Percentiles rank a stretch among this genome's conserved stretches.
phyloP scores from a whole-genome alignment of 345 rosid genomes.

The Eutrema heterophyllum region DNA sequence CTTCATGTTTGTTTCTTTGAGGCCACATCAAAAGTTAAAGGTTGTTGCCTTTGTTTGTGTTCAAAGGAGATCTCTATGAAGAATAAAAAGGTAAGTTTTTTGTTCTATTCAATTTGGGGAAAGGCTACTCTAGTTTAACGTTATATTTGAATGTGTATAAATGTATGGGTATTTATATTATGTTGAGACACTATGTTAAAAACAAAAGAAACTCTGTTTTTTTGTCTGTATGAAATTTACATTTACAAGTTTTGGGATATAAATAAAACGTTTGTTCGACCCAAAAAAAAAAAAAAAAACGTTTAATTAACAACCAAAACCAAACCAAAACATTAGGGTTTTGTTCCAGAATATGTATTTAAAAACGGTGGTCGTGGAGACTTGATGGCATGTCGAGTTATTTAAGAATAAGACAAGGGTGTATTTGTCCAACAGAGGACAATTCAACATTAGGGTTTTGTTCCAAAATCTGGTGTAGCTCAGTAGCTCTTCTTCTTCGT shows the following conservation, averaged over 20 bases:
- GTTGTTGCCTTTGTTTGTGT: not conserved
- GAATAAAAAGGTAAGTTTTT: not conserved
- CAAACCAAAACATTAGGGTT: no score
- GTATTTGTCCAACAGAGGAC: not conserved
- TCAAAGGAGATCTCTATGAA: constrained; percentile 5
- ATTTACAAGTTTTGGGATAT: not conserved
- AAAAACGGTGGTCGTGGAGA: not conserved
- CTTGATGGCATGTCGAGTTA: not conserved
- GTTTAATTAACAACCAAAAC: no score
- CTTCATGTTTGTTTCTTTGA: not conserved
- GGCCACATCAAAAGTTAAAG: not conserved
- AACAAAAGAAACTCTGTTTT: not conserved
- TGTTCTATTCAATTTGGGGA: not conserved
- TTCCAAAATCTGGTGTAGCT: not conserved
- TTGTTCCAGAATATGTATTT: no score
- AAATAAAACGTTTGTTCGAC: not conserved
- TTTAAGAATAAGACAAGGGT: not conserved
- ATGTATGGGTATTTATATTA: not conserved
- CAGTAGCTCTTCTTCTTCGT: not conserved
- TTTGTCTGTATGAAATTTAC: not conserved
- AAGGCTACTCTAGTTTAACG: constrained; percentile 3
- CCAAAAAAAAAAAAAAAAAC: no score
- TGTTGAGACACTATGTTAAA: not conserved
- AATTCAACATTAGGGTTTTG: not conserved
- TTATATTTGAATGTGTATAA: constrained; percentile 15